A percentile compares a stretch with the other conserved stretches of the same genome.
Evolutionary conservation across 208 protist species (phyloP).

Genomic region (Acanthamoeba healyi): DNA sequence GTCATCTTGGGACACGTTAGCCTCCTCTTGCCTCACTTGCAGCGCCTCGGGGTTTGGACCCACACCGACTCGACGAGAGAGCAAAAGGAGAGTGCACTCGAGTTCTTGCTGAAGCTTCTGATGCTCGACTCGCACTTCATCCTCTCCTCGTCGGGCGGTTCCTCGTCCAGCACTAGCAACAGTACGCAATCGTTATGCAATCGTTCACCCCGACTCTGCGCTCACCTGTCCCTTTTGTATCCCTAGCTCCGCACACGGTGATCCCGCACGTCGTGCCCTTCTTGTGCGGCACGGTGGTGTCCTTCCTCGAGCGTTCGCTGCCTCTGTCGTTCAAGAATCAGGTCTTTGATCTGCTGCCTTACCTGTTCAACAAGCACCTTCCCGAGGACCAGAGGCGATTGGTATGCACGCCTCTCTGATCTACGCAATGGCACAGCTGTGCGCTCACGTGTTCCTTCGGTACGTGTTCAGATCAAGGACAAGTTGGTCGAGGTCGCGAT

Average conservation of each 20-base stretch:
- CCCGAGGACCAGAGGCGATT: slow-evolving; percentile 9
- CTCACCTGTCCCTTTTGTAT: too few species aligned
- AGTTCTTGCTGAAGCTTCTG: slow-evolving; percentile 64
- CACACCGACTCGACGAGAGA: slow-evolving; percentile 28
- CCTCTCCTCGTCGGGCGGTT: neutral
- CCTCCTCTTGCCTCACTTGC: slow-evolving; percentile 59
- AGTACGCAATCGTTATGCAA: neutral
- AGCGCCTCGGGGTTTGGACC: slow-evolving; percentile 67
- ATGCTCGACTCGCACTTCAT: slow-evolving; percentile 56
- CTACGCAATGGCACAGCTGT: neutral
- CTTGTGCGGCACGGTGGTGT: slow-evolving; percentile 39
- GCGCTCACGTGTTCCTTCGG: too few species aligned
- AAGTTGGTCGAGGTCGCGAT: slow-evolving; percentile 82
- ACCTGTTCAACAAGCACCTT: slow-evolving; percentile 61
- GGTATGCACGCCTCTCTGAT: slow-evolving; percentile 2
- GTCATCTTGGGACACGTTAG: too few species aligned
- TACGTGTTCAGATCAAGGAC: slow-evolving; percentile 74
- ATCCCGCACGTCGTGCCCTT: slow-evolving; percentile 40
- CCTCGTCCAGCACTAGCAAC: neutral
- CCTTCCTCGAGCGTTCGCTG: slow-evolving; percentile 63
- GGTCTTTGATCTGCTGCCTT: slow-evolving; percentile 69
- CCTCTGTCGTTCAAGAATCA: slow-evolving; percentile 59
- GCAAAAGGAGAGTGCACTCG: slow-evolving; percentile 74
- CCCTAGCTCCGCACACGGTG: neutral
- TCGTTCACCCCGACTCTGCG: neutral